These are phyloP conservation scores for Termitomyces sp. DNA, from an alignment of 768 basidiomycete species.

Conservation along the genomic window DNA sequence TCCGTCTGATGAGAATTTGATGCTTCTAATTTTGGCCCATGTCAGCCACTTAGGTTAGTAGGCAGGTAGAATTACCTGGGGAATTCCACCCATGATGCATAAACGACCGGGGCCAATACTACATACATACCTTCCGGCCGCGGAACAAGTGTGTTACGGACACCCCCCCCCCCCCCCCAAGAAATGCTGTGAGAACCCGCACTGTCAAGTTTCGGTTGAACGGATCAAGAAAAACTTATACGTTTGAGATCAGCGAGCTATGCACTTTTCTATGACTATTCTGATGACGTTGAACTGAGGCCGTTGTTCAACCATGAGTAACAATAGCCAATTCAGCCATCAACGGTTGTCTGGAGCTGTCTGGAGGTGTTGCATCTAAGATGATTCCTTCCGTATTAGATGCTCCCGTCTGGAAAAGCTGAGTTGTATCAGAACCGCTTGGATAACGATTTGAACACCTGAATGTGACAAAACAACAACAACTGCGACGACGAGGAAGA, in stretches of 20 bases:
- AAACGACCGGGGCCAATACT: too few species aligned
- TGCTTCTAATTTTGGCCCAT: not conserved
- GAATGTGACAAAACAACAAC: not conserved
- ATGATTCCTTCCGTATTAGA: not conserved
- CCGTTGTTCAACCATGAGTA: not conserved
- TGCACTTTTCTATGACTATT: not conserved
- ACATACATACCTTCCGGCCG: too few species aligned
- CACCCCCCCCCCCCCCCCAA: too few species aligned
- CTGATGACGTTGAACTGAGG: not conserved
- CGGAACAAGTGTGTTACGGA: too few species aligned
- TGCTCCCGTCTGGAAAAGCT: not conserved
- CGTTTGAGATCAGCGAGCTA: not conserved
- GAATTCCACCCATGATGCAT: too few species aligned
- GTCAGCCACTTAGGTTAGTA: constrained; percentile 5
- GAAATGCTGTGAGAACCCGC: too few species aligned
- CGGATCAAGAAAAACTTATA: not conserved
- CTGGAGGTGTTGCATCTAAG: not conserved
- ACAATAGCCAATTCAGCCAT: not conserved
- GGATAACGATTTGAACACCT: not conserved
- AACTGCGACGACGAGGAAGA: not conserved
- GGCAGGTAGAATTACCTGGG: too few species aligned
- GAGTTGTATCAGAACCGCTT: not conserved
- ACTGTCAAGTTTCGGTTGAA: not conserved
- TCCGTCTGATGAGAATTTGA: not conserved
- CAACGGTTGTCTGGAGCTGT: not conserved